A percentile compares a stretch with the other conserved stretches of the same genome.
These are phyloP conservation scores for Barbarea vulgaris DNA, from an alignment of 345 rosid genomes.

Conservation along the genomic window DNA sequence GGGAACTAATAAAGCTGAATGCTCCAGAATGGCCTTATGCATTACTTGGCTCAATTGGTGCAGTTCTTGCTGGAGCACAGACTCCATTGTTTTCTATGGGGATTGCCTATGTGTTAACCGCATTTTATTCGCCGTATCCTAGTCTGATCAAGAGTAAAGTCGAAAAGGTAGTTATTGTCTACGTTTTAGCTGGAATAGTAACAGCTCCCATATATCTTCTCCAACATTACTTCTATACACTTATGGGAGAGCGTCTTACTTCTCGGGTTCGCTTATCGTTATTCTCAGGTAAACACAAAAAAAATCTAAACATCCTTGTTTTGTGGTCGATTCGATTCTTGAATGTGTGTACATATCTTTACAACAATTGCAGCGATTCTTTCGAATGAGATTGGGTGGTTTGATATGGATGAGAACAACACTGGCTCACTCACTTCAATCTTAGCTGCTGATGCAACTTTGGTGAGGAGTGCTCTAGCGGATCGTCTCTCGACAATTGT, in stretches of 20 bases:
- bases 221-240: constrained; percentile 75
- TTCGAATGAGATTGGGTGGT: constrained; percentile 83
- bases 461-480: constrained; percentile 74
- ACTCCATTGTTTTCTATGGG: constrained; percentile 76
- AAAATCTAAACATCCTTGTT: too few relatives aligned
- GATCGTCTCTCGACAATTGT: constrained; percentile 81
- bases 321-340: too few relatives aligned
- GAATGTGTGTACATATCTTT: too few relatives aligned
- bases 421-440: constrained; percentile 67
- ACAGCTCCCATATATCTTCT: constrained; percentile 67
- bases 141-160: constrained; percentile 54
- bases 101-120: constrained; percentile 62
- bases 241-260: constrained; percentile 86
- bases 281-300: too few relatives aligned
- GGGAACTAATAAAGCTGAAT: constrained; percentile 67
- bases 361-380: constrained; percentile 67
- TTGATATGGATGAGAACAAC: constrained; percentile 78
- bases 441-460: constrained; percentile 80
- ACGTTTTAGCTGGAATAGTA: constrained; percentile 50
- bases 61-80: constrained; percentile 73
- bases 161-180: constrained; percentile 49
- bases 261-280: constrained; percentile 68
- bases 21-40: constrained; percentile 88
- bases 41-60: constrained; percentile 77
- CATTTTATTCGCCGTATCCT: constrained; percentile 57